Evolutionary conservation across 371 early-diverging fungal genomes (phyloP), one percentile per base, ranked within the genome.

Genomic region (Conidiobolus incongruus): DNA sequence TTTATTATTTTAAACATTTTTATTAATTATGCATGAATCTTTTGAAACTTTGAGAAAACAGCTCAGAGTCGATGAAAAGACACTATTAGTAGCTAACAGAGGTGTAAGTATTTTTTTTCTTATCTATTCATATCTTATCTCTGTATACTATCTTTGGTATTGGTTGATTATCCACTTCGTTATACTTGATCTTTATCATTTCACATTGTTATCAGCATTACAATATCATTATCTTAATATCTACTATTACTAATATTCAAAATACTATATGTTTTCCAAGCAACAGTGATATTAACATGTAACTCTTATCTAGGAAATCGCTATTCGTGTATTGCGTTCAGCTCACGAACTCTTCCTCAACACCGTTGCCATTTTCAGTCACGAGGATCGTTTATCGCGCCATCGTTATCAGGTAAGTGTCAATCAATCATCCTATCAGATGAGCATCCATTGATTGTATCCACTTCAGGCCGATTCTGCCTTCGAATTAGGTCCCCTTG

Each of bases 321-420:
- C 91, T 41, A 79, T 88, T 53, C 74, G 95, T 34, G 70, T 87
- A 49, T 81, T 84, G 52, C 79, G 91, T 44, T 80, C 89, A 5
- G 89, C 87, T 1, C 83, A 85, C 52, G 85, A 89, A 59, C 68
- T 92, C 24, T 81, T 88, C 38, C 70, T 89, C 72, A 70, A 66
- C 44, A 81, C 91, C 30, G 76, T 93, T 3, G 80, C 88, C 30
- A 66, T 94, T 44, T 91, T 78, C 58, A 74, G 81, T 13, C 63
- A 84, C 54, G 90, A 87, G 53, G 93, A 95, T 65, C 65, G 89
- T 44, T 65, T 89, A 35, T 69, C 76, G 29, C 85, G 86, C 84
- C 93, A 93, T 60, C 71, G 89, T 21, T 85, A 86, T 66, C 82
- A 43, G 34, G 43, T 43, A 43, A n/a, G 76, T 71, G 61, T 29